A percentile compares a stretch with the other conserved stretches of the same genome.
These are phyloP conservation scores for Thalassiosira livingstoniorum DNA, from an alignment of 352 stramenopile species.

Conservation along the genomic window DNA sequence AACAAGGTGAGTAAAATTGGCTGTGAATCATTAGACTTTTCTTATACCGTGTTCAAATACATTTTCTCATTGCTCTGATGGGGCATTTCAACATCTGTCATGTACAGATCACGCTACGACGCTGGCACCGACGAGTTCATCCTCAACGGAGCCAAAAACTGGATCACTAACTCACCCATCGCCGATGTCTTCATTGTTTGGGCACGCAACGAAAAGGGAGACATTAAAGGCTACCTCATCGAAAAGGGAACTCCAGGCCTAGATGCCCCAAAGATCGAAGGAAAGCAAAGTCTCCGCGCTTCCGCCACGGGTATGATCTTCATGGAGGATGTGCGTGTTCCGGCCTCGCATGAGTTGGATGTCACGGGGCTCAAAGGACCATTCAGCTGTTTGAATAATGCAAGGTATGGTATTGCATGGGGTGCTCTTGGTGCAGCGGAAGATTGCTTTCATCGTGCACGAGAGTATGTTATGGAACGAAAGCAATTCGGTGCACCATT, in stretches of 20 bases:
- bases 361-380: constrained; percentile 89
- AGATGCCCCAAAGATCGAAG: constrained; percentile 94
- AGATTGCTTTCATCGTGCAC: constrained; percentile 92
- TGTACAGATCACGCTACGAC: constrained; percentile 85
- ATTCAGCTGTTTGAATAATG: constrained; percentile 98
- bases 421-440: constrained; percentile 95
- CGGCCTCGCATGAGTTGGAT: constrained; percentile 92
- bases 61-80: constrained; percentile 7
- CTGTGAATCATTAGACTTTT: neutral
- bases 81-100: neutral
- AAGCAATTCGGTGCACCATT: constrained; percentile 96
- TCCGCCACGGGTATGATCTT: constrained; percentile 97
- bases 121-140: constrained; percentile 91
- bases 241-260: constrained; percentile 94
- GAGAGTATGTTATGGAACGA: constrained; percentile 95
- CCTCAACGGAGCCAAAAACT: constrained; percentile 94
- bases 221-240: constrained; percentile 94
- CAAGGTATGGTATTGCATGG: constrained; percentile 97
- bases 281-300: constrained; percentile 95
- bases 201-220: constrained; percentile 93
- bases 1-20: constrained; percentile 76
- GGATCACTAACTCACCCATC: constrained; percentile 98
- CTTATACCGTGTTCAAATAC: neutral
- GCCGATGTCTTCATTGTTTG: constrained; percentile 97
- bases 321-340: constrained; percentile 95